Conservation (phyloP, 1,284 basidiomycete genomes). For the Ustilago bromivora region DNA sequence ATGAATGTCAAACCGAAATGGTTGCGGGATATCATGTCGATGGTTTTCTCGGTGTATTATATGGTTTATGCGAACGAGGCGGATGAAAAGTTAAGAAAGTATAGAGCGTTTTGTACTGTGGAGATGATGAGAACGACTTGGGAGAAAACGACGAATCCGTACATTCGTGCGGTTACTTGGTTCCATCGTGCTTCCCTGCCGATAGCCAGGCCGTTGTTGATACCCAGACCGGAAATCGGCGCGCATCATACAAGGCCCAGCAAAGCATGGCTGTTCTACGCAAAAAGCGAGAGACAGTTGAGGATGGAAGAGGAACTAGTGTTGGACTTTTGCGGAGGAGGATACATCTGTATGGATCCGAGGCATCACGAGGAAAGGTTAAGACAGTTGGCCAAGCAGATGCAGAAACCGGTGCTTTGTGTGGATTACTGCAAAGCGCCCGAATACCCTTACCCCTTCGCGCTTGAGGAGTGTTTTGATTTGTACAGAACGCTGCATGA, state of each 20-base stretch:
- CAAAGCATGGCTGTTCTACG: slow-evolving; percentile 85
- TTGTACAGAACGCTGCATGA: slow-evolving; percentile 84
- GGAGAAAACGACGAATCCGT: slow-evolving; percentile 96
- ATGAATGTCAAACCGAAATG: slow-evolving; percentile 92
- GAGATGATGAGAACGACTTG: slow-evolving; percentile 95
- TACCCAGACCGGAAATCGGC: slow-evolving; percentile 77
- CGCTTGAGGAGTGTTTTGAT: slow-evolving; percentile 94
- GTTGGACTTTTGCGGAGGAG: slow-evolving; percentile 89
- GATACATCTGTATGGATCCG: slow-evolving; percentile 87
- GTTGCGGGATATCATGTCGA: slow-evolving; percentile 79
- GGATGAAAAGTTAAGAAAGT: slow-evolving; percentile 86
- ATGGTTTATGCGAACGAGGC: slow-evolving; percentile 92
- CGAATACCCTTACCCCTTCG: slow-evolving; percentile 73
- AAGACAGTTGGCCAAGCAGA: slow-evolving; percentile 83
- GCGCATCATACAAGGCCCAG: slow-evolving; percentile 77
- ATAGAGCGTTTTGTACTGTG: slow-evolving; percentile 90
- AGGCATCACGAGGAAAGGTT: slow-evolving; percentile 96
- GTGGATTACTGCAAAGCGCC: slow-evolving; percentile 97
- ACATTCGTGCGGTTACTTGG: slow-evolving; percentile 78
- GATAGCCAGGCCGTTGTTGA: slow-evolving; percentile 81
- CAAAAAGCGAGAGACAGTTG: slow-evolving; percentile 78
- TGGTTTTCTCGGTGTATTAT: slow-evolving; percentile 87
- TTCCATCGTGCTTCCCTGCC: slow-evolving; percentile 75
- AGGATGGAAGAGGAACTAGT: slow-evolving; percentile 60
- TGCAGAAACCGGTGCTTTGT: slow-evolving; percentile 83